Evolutionary conservation across 1,139 yeast species (phyloP), one percentile per base, ranked within the genome.

Genomic region (Magnusiomyces fungicola): DNA sequence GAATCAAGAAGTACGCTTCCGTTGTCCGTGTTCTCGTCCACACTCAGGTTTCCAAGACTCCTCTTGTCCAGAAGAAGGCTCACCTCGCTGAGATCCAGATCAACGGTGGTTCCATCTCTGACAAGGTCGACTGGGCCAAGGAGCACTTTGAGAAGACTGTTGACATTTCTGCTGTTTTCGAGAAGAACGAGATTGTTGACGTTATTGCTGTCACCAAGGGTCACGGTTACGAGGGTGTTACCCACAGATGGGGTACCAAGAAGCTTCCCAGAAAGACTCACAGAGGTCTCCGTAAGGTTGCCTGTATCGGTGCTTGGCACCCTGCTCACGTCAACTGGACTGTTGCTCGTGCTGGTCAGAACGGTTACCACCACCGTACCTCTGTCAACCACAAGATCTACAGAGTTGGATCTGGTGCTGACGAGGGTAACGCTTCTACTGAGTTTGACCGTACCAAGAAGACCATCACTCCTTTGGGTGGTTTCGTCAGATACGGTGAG

Each of bases 201-300:
- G 97, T 88, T 69, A 83, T 90, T 71, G 99, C 97, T 70, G 96
- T 94, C 72, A 94, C 98, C 83, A 90, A 86, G 83, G 99, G 99
- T 92, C 95, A 92, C 82, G 99, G 99, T 82, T 88, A 85, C 87
- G 98, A 90, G 79, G 99, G 99, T 89, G 97, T 90, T 69, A 94
- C 98, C 80, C 96, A 89, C 89, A 89, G 99, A 87, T 92, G 97
- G 97, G 98, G 98, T 75, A 92, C 98, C 84, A 94, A 90, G 92
- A 89, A 86, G 83, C 81, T 92, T 69, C 98, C 99, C 79, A 89
- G 99, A 83, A 92, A 92, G 95, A 92, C 99, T 74, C 99, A 92
- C 79, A 89, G 97, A 85, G 99, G 99, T 92, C 83, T 90, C 74
- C 89, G 99, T 84, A 94, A 94, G 89, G 98, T 92, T 78, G 99